Conservation (phyloP, 768 basidiomycete genomes). For the Suillus americanus region DNA sequence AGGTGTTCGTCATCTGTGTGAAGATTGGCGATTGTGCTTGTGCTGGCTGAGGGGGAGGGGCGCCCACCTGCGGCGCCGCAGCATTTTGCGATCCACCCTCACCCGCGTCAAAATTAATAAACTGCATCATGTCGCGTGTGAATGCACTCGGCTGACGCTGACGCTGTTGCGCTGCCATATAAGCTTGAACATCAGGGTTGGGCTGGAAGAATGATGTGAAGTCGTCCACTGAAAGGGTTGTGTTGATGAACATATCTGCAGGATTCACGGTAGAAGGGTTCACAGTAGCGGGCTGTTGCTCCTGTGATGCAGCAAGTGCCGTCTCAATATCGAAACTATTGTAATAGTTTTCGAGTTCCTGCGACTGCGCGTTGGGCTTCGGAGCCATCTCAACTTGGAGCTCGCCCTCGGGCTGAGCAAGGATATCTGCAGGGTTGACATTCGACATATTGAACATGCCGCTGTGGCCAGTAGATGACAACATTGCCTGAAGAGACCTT, state of each 20-base stretch:
- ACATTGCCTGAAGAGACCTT: slow-evolving; percentile 26
- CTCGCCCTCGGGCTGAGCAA: slow-evolving; percentile 35
- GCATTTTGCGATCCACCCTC: slow-evolving; percentile 13
- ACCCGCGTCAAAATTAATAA: slow-evolving; percentile 36
- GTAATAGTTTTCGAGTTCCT: slow-evolving; percentile 20
- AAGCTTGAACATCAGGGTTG: slow-evolving; percentile 14
- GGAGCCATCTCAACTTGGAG: slow-evolving; percentile 34
- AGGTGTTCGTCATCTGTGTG: slow-evolving; percentile 27
- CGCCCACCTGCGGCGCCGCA: slow-evolving; percentile 22
- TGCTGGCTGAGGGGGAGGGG: slow-evolving; percentile 14
- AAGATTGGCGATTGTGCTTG: slow-evolving; percentile 19
- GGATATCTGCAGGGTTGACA: slow-evolving; percentile 31
- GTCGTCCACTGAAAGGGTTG: slow-evolving; percentile 11
- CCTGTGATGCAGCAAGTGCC: not conserved
- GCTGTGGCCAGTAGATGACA: slow-evolving; percentile 33
- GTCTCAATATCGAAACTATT: slow-evolving; percentile 21
- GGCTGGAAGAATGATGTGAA: slow-evolving; percentile 21
- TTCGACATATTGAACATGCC: slow-evolving; percentile 37
- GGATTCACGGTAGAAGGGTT: not conserved
- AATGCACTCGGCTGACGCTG: slow-evolving; percentile 19
- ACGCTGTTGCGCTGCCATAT: slow-evolving; percentile 14
- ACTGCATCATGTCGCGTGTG: slow-evolving; percentile 36
- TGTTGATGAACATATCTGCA: slow-evolving; percentile 10
- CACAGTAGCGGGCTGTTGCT: not conserved
- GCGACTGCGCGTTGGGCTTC: not conserved